Base-by-base conservation (phyloP, 768 basidiomycete genomes). In the Phanerodontia chrysosporium region DNA sequence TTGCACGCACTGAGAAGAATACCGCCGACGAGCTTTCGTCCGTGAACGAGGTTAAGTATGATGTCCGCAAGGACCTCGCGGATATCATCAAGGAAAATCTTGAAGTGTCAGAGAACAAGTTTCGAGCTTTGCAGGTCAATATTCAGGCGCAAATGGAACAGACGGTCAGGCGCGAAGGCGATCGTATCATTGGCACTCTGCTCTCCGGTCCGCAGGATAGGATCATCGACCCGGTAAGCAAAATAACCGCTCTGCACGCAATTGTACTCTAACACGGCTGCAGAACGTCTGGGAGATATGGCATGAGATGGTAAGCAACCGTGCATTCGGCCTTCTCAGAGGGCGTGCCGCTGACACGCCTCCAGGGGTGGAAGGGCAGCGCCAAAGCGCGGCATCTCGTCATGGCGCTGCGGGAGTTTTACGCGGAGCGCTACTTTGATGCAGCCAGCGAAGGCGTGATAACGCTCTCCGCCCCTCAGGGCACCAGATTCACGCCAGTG, bases 341-440 rank as follows among this genome's bases (percentile, higher is more conserved):
- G 25, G 16, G 28, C n/a, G n/a, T n/a, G n/a, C 21, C 10, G 12
- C 29, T n/a, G 12, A 35, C 24, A n/a, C n/a, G 24, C 2, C 8
- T 27, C 14, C 49, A 69, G 67, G 55, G 61, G 9, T 69, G 67
- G 67, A 60, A 57, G 44, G 54, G 62, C 25, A 63, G 62, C 39
- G 67, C 65, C 6, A 67, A 69, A 42, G 66, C 67, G 25, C 51
- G 61, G 1, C 60, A 66, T 51, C 54, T 69, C 18, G 63, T 65
- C 27, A 45, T 64, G 52, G 61, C 61, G 18, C 35, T 69, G 18
- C 66, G 61, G 18, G 65, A 69, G 39, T 58, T 66, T 49, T 69
- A 64, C 44, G 27, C 57, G 1, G 49, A 61, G 42, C 51, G 28
- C 22, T 46, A 45, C 24, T 8, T 18, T 18, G 46, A 48, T 18